Evolutionary conservation across 2,329 filamentous ascomycete species (phyloP).

Genomic region (Stenocarpella maydis): DNA sequence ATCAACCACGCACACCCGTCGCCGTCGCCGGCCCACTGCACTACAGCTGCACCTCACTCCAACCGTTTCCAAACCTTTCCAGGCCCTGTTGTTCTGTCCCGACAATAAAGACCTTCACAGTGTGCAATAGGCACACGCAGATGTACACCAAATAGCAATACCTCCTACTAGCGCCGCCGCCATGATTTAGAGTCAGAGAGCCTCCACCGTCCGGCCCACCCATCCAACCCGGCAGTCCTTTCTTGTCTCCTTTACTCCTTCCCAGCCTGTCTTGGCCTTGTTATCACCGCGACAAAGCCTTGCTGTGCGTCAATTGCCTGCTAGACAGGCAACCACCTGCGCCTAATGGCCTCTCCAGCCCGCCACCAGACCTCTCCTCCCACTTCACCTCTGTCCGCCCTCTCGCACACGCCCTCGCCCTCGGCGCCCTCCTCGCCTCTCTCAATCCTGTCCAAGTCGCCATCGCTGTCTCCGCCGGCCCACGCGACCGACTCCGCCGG

Average conservation of each 20-base stretch:
- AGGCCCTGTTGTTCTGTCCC: neutral
- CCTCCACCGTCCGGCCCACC: slow-evolving; percentile 16
- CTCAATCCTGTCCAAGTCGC: slow-evolving; percentile 61
- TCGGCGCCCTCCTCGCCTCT: slow-evolving; percentile 62
- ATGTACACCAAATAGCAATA: too few species aligned
- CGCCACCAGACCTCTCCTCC: slow-evolving; percentile 49
- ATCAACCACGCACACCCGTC: neutral
- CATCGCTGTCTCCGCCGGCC: slow-evolving; percentile 52
- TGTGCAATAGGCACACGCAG: slow-evolving; percentile 5
- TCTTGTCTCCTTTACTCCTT: slow-evolving; percentile 24
- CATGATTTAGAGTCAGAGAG: slow-evolving; percentile 28
- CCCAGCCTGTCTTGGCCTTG: slow-evolving; percentile 19
- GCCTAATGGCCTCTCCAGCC: slow-evolving; percentile 30
- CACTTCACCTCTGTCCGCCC: slow-evolving; percentile 64
- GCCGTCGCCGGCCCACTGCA: neutral
- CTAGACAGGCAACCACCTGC: slow-evolving; percentile 22
- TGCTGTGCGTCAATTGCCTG: slow-evolving; percentile 11
- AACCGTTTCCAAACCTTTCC: slow-evolving; percentile 20
- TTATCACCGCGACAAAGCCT: slow-evolving; percentile 14
- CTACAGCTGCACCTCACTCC: neutral
- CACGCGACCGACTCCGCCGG: slow-evolving; percentile 37
- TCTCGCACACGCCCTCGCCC: slow-evolving; percentile 57
- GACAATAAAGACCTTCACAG: neutral
- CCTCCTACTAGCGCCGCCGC: slow-evolving; percentile 20
- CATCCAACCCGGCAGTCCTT: slow-evolving; percentile 9